Evolutionary conservation across 352 stramenopile species (phyloP), one percentile per base, ranked within the genome.

Genomic region (Globisporangium solare): DNA sequence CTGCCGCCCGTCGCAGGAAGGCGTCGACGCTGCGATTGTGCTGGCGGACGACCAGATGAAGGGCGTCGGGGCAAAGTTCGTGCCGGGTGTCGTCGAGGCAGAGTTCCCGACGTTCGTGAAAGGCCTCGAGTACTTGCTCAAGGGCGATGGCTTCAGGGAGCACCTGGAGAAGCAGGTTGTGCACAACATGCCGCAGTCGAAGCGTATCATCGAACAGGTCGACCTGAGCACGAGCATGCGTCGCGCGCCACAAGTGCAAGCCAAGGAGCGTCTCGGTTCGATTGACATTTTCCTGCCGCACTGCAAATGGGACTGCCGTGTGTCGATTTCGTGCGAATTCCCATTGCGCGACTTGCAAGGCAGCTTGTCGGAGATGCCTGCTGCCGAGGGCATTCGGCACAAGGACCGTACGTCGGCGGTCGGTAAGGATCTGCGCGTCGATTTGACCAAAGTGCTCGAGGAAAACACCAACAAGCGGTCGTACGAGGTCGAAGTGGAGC

Each of bases 251-350:
- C 76, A 81, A 56, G 64, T 90, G 35, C 85, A 95, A 45, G 78
- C 89, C 13, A 95, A 95, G 62, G 76, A 93, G 55, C 77, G 82
- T 5, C 76, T 95, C 3, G 83, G 81, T 1, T 89, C 71, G 17
- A 86, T 95, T 43, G 79, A 95, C 56, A 89, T 95, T 52, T 95
- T 95, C 68, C 71, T 95, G 58, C 85, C 85, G 43, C 79, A 88
- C 47, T 95, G 85, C 56, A 70, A 76, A 52, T 95, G 92, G 59
- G 85, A 95, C 68, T 91, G 79, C 54, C 85, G 85, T 52, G 68
- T 95, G 10, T 89, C 85, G 0, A 79, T 95, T 62, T 92, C 85
- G 49, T 90, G 83, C 57, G 85, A 95, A 51, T 91, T 87, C 61
- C 80, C 81, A 6, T 14, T 63, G 54, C 77, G 73, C 2, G 73